phyloP scores from a whole-genome alignment of 129 eudicot species.

The sunflower (Helianthus annuus) region DNA sequence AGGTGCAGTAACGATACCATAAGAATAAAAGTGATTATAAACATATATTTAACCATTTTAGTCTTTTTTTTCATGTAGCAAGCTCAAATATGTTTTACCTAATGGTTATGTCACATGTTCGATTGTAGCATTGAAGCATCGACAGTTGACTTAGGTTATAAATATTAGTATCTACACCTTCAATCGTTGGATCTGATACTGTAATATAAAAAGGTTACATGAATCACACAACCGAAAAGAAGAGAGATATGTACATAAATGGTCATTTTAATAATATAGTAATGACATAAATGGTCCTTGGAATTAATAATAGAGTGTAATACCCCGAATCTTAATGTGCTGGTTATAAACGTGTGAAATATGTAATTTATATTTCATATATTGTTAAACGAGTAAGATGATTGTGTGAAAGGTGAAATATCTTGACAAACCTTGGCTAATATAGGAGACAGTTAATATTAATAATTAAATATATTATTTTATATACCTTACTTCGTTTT shows the following conservation, averaged over 20 bases:
- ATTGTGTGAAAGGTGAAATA: too few species aligned
- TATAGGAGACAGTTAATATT: too few species aligned
- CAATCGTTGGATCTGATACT: constrained; percentile 54
- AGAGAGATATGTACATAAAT: constrained; percentile 17
- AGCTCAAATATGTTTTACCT: constrained; percentile 40
- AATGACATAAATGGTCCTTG: too few species aligned
- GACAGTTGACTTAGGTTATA: constrained; percentile 77
- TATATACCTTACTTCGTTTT: too few species aligned
- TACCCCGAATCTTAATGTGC: too few species aligned
- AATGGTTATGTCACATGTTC: constrained; percentile 35
- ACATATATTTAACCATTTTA: constrained; percentile 4
- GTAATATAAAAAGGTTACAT: constrained; percentile 1
- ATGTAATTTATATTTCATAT: too few species aligned
- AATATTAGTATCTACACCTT: constrained; percentile 63
- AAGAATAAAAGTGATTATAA: background rate
- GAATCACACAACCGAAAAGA: constrained; percentile 4
- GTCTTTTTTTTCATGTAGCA: background rate
- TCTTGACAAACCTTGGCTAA: too few species aligned
- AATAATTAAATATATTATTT: too few species aligned
- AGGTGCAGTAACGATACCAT: background rate
- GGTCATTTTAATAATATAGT: constrained; percentile 17
- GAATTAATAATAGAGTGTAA: too few species aligned
- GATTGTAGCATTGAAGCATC: constrained; percentile 71
- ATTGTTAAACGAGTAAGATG: too few species aligned
- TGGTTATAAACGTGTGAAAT: too few species aligned